Evolutionary conservation across 1,139 yeast species (phyloP), one percentile per base, ranked within the genome.

Genomic region (Lizanozyma gosingica): DNA sequence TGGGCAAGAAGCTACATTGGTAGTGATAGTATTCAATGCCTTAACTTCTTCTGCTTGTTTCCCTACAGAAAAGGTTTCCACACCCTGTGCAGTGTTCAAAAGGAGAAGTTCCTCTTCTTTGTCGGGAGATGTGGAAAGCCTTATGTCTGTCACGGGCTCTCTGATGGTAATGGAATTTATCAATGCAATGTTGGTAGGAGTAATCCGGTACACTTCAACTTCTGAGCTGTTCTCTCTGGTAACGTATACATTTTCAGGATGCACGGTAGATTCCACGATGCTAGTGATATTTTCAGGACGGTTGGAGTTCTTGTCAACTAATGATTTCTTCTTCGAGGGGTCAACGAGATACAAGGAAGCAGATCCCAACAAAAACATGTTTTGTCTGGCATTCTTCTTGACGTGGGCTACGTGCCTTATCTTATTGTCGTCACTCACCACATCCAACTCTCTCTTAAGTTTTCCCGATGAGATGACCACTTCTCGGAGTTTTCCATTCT

Each of bases 51-150:
- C 11, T n/a, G n/a, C n/a, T n/a, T n/a, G n/a, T 6, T 22, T 22
- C 6, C 11, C 29, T 22, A 22, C 11, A 11, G 29, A 22, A 22
- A 50, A 54, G 14, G 48, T 40, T 39, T 53, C 54, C n/a, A 57
- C 45, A 4, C 55, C 59, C 14, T 38, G 39, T 14, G 37, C 40
- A 1, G 57, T 51, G 35, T 47, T 41, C 11, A 46, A 56, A 39
- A 52, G 45, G 15, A 51, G 36, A 34, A 35, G 37, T n/a, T 47
- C 51, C 37, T 43, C 44, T 6, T 35, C 35, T 4, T 3, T 16
- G 27, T 6, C 6, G 17, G 29, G 29, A 22, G 11, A 11, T 6
- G 29, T 6, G 29, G 11, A 22, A 22, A 22, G 29, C 11, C 29
- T 6, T 22, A 22, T 22, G 11, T 11, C 29, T 6, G 29, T 11